A percentile compares a stretch with the other conserved stretches of the same genome.
Evolutionary conservation across 2,329 filamentous ascomycete genomes (phyloP).

Genomic region (Nemania abortiva): DNA sequence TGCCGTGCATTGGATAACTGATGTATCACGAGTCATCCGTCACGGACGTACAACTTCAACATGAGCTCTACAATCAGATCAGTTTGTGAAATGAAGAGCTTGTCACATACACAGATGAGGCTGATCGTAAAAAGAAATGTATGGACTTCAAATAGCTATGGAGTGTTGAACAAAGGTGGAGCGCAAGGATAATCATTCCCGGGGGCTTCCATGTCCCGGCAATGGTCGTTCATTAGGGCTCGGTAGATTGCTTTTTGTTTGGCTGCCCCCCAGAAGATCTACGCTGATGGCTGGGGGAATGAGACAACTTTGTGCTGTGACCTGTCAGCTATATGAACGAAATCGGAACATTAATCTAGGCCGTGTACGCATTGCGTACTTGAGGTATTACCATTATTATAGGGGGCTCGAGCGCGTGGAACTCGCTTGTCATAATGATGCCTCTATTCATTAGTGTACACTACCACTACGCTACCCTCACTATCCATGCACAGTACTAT

Average conservation of each 20-base stretch:
- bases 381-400: constrained; percentile 9
- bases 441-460: constrained; percentile 13
- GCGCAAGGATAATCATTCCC: constrained; percentile 14
- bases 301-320: constrained; percentile 17
- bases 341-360: constrained; percentile 19
- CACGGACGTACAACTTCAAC: constrained; percentile 14
- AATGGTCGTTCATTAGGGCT: constrained; percentile 33
- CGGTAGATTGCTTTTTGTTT: constrained; percentile 34
- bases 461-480: no score
- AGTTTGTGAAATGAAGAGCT: constrained; percentile 29
- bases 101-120: constrained; percentile 27
- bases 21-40: constrained; percentile 29
- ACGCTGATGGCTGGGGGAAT: constrained; percentile 10
- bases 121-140: constrained; percentile 38
- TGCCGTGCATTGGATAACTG: constrained; percentile 19
- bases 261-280: constrained; percentile 19
- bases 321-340: constrained; percentile 34
- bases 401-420: constrained; percentile 18
- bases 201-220: constrained; percentile 30
- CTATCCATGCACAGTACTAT: not conserved
- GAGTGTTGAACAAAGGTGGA: constrained; percentile 10
- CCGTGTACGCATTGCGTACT: not conserved
- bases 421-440: constrained; percentile 15
- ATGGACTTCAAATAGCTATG: not conserved
- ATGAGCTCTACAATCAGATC: constrained; percentile 21